Evolutionary conservation across 805 yeast genomes (phyloP).

Genomic region (Trichomonascus vanleenenianus): DNA sequence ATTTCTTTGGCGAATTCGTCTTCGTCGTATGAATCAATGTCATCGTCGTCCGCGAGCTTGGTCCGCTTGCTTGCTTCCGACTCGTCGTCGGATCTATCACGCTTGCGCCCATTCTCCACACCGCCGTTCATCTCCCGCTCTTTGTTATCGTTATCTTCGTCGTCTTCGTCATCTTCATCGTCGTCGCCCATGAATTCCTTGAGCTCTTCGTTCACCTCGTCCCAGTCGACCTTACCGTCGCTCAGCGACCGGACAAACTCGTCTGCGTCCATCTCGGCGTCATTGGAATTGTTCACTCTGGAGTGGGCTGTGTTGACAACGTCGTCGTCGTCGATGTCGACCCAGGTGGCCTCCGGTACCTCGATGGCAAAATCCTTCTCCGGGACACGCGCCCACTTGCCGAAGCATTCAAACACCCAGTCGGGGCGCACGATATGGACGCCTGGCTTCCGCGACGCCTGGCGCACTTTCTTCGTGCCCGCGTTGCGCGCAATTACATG

Average conservation of each 20-base stretch:
- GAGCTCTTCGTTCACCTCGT: constrained; percentile 46
- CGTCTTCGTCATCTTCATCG: constrained; percentile 25
- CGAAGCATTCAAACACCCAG: constrained; percentile 84
- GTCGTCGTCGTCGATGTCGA: constrained; percentile 28
- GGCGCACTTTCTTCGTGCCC: constrained; percentile 75
- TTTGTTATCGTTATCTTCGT: constrained; percentile 23
- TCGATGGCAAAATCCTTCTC: constrained; percentile 49
- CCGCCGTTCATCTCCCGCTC: constrained; percentile 13
- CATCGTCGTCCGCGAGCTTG: constrained; percentile 21
- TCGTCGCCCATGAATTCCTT: constrained; percentile 38
- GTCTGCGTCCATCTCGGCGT: constrained; percentile 38
- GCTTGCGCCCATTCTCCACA: constrained; percentile 10
- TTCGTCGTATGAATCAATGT: constrained; percentile 21
- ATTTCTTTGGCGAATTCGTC: constrained; percentile 24
- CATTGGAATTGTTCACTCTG: constrained; percentile 32
- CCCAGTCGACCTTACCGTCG: constrained; percentile 36
- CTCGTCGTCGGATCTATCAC: constrained; percentile 1
- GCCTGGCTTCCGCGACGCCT: constrained; percentile 55
- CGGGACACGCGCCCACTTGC: constrained; percentile 65
- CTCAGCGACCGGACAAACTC: constrained; percentile 25
- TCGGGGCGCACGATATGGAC: constrained; percentile 82
- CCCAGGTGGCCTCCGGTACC: constrained; percentile 36
- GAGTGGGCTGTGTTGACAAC: constrained; percentile 26
- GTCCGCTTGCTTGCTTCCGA: constrained; percentile 9
- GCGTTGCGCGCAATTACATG: constrained; percentile 81